Evolutionary conservation across 2,329 filamentous ascomycete genomes (phyloP), one percentile per base, ranked within the genome.

Genomic region (Thielaviopsis cerberus): DNA sequence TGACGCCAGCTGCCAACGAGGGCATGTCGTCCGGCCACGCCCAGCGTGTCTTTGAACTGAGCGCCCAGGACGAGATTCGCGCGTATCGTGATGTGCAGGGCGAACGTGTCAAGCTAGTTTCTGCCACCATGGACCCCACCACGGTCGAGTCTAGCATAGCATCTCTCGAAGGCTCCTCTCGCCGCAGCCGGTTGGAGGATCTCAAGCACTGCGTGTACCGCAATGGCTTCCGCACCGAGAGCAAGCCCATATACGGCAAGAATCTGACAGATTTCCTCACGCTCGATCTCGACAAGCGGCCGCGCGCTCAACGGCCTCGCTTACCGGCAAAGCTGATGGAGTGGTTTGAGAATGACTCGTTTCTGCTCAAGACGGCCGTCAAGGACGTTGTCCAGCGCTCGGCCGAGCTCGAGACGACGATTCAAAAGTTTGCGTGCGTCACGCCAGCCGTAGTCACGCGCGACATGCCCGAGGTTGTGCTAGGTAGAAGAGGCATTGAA

Each of bases 361-460:
- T 75, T 5, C 67, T 78, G 23, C 72, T 90, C 54, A 74, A 74
- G 41, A 74, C 78, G 3, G 80, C 92, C 71, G 80, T 92, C n/a
- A 80, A 83, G 20, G 88, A 83, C 0, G 69, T 94, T 0, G 78
- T 84, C 48, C 78, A 88, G 64, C 83, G 89, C 24, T 83, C 89
- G 1, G 77, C 81, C 55, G 74, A 76, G 15, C 76, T 94, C 70
- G 83, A 91, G 65, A 81, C 80, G 0, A 82, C 79, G 2, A 83
- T 98, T 57, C 82, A 86, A 62, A 88, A 91, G 67, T 98, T 96
- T 65, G 88, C 86, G 0, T 98, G 91, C 65, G 82, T 95, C 34
- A 97, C 92, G 0, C 92, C 92, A 1, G 83, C 88, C 1, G 91
- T 88, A 13, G 82, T 94, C 3, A 88, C 89, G 0, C 80, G 85